These are phyloP conservation scores for Petasospora fabianii DNA, from an alignment of 1,139 yeast species.

Conservation along the genomic window DNA sequence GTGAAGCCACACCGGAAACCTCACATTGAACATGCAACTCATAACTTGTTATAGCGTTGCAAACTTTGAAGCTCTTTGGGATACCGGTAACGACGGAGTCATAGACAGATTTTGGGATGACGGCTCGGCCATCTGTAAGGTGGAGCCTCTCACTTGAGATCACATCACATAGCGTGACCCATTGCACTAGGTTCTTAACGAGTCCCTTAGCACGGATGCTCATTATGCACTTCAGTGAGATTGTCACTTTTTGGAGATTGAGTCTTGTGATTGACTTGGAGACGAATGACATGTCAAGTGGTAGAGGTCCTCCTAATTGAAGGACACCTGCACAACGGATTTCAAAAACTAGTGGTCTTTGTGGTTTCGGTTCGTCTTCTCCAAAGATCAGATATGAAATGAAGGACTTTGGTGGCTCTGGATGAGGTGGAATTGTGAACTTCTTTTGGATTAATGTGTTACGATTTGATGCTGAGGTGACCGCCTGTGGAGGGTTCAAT, in stretches of 20 bases:
- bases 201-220: slow-evolving; percentile 1
- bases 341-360: slow-evolving; percentile 4
- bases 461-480: slow-evolving; percentile 6
- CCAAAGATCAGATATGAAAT: slow-evolving; percentile 5
- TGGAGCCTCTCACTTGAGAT: slow-evolving; percentile 6
- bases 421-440: slow-evolving; percentile 5
- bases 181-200: neutral
- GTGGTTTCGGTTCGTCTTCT: slow-evolving; percentile 6
- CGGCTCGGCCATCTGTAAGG: slow-evolving; percentile 5
- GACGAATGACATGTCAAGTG: slow-evolving; percentile 9
- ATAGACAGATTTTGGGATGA: slow-evolving; percentile 3
- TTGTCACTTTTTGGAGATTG: slow-evolving; percentile 7
- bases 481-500: slow-evolving; percentile 8
- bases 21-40: slow-evolving; percentile 6
- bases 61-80: slow-evolving; percentile 8
- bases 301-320: slow-evolving; percentile 8
- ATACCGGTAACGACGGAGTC: slow-evolving; percentile 10
- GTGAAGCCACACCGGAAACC: slow-evolving; percentile 5
- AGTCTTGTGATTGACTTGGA: slow-evolving; percentile 1
- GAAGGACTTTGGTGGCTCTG: slow-evolving; percentile 10
- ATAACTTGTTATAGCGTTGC: slow-evolving; percentile 10
- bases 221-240: neutral
- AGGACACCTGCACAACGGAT: slow-evolving; percentile 8
- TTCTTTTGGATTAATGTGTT: slow-evolving; percentile 5
- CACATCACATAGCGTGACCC: slow-evolving; percentile 9